Evolutionary conservation across 805 yeast species (phyloP), one percentile per base, ranked within the genome.

Genomic region (Cyberlindnera xishuangbannaensis): DNA sequence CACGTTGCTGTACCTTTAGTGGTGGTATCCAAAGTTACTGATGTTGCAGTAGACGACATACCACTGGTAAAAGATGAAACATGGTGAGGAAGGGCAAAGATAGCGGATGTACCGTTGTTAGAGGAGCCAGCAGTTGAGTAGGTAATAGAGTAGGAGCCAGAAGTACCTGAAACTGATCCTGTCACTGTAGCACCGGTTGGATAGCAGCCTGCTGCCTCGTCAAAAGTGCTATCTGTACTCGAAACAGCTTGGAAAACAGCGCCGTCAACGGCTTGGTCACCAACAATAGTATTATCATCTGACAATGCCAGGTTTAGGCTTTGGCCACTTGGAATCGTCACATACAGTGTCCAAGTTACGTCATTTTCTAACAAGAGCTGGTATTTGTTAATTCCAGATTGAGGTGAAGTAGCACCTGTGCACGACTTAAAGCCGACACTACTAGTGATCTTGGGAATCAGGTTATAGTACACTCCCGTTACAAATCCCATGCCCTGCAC

Each of bases 401-500:
- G 51, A 17, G 67, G 59, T 4, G 62, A 55, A 2, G 64, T 61
- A 1, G 47, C 55, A 19, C 57, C 61, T 3, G 61, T 59, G 35
- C 81, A 63, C 14, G 62, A 60, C 40, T 69, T 72, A 34, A 83
- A 63, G 0, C 94, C 95, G 18, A 82, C 81, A 18, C 67, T 69
- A 16, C 83, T 73, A n/a, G 69, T 65, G 17, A 82, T 44, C 38
- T 59, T 54, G 3, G 86, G 82, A 18, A 65, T 64, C 46, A 78
- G 58, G 39, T 64, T 59, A 50, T 70, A 67, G 42, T 71, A 79
- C 17, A 71, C 57, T 18, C 78, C 84, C 20, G 95, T 80, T 12
- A 83, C 73, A 41, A 83, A 76, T 6, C 95, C 95, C 69, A 69
- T 69, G 34, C 97, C 97, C 56, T 82, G 88, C 6, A 80, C 83